phyloP scores from a whole-genome alignment of 2,329 filamentous ascomycete genomes.

The Epichloe hybrida region DNA sequence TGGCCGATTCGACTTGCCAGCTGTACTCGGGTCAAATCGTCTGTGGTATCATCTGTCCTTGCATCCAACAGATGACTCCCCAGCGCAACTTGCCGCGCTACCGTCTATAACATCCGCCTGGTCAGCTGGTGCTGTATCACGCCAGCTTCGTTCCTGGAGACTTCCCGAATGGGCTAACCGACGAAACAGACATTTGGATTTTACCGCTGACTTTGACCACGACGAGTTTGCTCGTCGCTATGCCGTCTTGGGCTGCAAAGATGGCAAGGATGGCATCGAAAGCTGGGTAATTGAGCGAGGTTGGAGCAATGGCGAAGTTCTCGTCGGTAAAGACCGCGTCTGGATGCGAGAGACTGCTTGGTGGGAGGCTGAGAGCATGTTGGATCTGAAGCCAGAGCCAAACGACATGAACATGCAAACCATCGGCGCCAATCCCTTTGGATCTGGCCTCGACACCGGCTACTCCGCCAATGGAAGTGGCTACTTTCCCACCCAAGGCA shows the following conservation, averaged over 20 bases:
- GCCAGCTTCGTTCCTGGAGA: constrained; percentile 85
- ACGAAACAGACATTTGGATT: constrained; percentile 80
- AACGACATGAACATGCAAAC: constrained; percentile 15
- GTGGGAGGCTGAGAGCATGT: constrained; percentile 97
- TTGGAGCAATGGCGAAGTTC: constrained; percentile 96
- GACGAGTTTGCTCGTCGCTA: constrained; percentile 87
- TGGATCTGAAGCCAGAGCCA: constrained; percentile 67
- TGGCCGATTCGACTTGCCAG: constrained; percentile 66
- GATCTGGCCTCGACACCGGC: constrained; percentile 47
- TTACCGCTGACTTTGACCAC: constrained; percentile 89
- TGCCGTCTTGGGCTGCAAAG: constrained; percentile 67
- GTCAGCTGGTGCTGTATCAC: constrained; percentile 86
- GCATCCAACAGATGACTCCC: constrained; percentile 80
- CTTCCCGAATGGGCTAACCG: constrained; percentile 94
- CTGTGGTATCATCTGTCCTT: constrained; percentile 91
- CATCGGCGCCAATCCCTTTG: constrained; percentile 33
- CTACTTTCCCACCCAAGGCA: constrained; percentile 54
- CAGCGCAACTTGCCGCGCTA: constrained; percentile 58
- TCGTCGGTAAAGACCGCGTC: constrained; percentile 78
- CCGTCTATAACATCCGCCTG: constrained; percentile 67
- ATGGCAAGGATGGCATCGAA: constrained; percentile 84
- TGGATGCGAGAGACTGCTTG: constrained; percentile 92
- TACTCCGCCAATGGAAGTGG: constrained; percentile 55
- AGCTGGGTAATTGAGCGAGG: constrained; percentile 89
- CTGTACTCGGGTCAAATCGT: constrained; percentile 66